phyloP scores from a whole-genome alignment of 257 asterid genomes.

The Solanum chilense region DNA sequence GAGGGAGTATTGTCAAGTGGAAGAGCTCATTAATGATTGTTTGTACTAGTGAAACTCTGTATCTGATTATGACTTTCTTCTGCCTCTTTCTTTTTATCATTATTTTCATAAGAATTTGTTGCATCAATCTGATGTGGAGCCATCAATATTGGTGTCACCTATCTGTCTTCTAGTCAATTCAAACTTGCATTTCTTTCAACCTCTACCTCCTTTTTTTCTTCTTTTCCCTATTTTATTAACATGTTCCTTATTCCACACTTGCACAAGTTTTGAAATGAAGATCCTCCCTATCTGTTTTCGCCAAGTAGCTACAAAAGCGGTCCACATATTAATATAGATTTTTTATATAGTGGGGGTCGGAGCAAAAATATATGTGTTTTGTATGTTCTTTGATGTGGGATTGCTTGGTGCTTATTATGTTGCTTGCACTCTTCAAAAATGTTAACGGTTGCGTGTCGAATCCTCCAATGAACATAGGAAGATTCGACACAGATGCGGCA shows the following conservation, averaged over 20 bases:
- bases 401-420: background rate
- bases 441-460: background rate
- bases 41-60: conserved; percentile 7
- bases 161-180: conserved; percentile 5
- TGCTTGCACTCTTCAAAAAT: background rate
- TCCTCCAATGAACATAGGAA: background rate
- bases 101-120: conserved; percentile 7
- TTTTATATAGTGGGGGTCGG: background rate
- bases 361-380: background rate
- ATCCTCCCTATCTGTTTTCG: background rate
- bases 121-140: conserved; percentile 10
- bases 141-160: background rate
- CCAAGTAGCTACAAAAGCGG: background rate
- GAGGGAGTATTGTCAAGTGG: conserved; percentile 3
- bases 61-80: conserved; percentile 7
- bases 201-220: background rate
- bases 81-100: background rate
- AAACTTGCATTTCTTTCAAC: conserved; percentile 1
- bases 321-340: background rate
- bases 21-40: conserved; percentile 9
- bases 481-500: background rate
- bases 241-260: background rate
- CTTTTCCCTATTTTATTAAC: background rate
- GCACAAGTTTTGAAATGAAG: background rate
- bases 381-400: background rate